A percentile compares a stretch with the other conserved stretches of the same genome.
Evolutionary conservation across 1,139 yeast species (phyloP).

Genomic region (Geotrichum histeridarum): DNA sequence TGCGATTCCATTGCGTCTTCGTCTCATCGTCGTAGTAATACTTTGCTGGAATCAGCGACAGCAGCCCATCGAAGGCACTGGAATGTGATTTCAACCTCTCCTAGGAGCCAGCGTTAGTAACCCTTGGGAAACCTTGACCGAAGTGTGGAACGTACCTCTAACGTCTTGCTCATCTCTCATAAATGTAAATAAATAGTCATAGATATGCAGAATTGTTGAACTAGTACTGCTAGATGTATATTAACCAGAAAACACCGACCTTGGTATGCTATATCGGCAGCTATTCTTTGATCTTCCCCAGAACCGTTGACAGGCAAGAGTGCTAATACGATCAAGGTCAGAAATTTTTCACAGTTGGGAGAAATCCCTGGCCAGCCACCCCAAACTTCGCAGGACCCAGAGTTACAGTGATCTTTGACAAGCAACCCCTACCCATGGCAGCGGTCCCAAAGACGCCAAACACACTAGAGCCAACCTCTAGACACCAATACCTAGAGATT

Average conservation of each 20-base stretch:
- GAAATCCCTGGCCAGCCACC: neutral
- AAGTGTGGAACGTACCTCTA: conserved; percentile 25
- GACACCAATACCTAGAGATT: neutral
- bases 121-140: neutral
- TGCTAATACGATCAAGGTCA: too few species aligned
- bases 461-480: neutral
- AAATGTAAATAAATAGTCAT: neutral
- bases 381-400: conserved; percentile 5
- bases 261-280: too few species aligned
- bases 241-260: too few species aligned
- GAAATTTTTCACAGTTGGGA: conserved; percentile 7
- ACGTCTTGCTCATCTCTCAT: conserved; percentile 28
- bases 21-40: conserved; percentile 53
- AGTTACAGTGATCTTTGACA: neutral
- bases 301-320: too few species aligned
- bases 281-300: too few species aligned
- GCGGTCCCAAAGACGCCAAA: conserved; percentile 2
- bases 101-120: conserved; percentile 35
- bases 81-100: conserved; percentile 82
- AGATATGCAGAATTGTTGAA: too few species aligned
- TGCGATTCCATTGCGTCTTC: conserved; percentile 84
- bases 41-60: conserved; percentile 69
- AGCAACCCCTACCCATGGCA: conserved; percentile 1
- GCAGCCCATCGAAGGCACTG: conserved; percentile 80
- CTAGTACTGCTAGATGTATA: too few species aligned